A percentile compares a stretch with the other conserved stretches of the same genome.
These are phyloP conservation scores for Hamamelis virginiana DNA, from an alignment of 164 flowering plant species.

Conservation along the genomic window DNA sequence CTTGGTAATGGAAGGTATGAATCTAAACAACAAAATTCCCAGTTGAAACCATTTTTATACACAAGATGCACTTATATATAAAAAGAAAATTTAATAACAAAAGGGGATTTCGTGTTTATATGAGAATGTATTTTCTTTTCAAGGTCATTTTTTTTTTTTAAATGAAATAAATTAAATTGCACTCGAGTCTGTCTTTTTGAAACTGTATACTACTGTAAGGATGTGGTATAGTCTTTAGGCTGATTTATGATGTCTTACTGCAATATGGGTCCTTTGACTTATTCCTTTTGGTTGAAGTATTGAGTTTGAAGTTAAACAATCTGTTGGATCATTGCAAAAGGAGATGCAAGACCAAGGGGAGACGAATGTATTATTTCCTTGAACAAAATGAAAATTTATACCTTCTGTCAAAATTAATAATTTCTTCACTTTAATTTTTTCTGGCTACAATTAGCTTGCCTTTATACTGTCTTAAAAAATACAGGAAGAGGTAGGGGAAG, in stretches of 20 bases:
- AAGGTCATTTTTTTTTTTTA: no score
- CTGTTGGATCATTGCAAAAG: not conserved
- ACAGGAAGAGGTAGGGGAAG: constrained; percentile 70
- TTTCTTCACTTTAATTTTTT: not conserved
- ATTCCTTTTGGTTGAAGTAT: not conserved
- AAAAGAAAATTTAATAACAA: no score
- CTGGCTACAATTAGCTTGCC: not conserved
- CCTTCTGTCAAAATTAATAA: not conserved
- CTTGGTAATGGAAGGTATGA: not conserved
- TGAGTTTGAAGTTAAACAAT: not conserved
- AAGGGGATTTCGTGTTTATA: no score
- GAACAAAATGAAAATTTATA: not conserved
- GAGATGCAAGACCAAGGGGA: not conserved
- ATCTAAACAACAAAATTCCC: not conserved
- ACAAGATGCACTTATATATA: no score
- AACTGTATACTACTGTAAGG: not conserved
- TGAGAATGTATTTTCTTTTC: no score
- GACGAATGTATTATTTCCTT: not conserved
- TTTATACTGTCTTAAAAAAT: constrained; percentile 5
- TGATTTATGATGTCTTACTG: not conserved
- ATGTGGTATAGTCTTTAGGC: not conserved
- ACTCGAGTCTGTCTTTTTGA: not conserved
- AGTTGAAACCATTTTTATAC: no score
- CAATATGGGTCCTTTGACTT: not conserved
- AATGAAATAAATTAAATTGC: not conserved